Evolutionary conservation across 441 rosid genomes (phyloP).

Genomic region (Erysimum cheiri): DNA sequence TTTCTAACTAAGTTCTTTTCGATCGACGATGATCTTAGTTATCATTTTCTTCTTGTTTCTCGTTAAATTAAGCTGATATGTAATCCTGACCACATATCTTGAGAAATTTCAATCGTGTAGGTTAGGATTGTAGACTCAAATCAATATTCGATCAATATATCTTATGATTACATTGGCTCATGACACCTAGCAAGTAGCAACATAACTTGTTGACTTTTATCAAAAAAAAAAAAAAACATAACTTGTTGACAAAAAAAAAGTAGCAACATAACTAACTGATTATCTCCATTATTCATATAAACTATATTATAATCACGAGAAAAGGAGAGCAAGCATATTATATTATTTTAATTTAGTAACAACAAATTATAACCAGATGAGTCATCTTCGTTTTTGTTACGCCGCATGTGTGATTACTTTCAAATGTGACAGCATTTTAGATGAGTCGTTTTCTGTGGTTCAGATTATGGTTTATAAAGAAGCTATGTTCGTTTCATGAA

Average conservation of each 20-base stretch:
- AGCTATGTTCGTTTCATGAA: conserved; percentile 10
- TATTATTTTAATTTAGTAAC: background rate
- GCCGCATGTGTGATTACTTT: conserved; percentile 37
- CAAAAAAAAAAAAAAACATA: too few species aligned
- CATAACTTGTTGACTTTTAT: too few species aligned
- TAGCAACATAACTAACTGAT: conserved; percentile 18
- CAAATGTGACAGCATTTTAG: conserved; percentile 32
- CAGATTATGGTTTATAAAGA: conserved; percentile 7
- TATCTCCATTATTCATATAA: background rate
- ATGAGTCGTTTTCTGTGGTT: conserved; percentile 23
- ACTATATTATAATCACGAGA: background rate
- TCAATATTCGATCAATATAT: conserved; percentile 1
- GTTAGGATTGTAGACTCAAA: conserved; percentile 1
- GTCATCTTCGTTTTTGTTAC: conserved; percentile 36
- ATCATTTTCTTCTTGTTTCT: background rate
- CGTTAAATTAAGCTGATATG: conserved; percentile 3
- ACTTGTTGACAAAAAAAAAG: too few species aligned
- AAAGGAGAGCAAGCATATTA: conserved; percentile 24
- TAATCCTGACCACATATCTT: background rate
- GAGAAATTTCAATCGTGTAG: background rate
- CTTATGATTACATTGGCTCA: background rate
- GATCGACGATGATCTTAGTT: background rate
- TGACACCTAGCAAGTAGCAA: background rate
- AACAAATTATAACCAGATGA: conserved; percentile 14
- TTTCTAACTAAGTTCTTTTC: background rate